Base-by-base conservation (phyloP, 805 yeast genomes). In the Ogataea paraovalis region DNA sequence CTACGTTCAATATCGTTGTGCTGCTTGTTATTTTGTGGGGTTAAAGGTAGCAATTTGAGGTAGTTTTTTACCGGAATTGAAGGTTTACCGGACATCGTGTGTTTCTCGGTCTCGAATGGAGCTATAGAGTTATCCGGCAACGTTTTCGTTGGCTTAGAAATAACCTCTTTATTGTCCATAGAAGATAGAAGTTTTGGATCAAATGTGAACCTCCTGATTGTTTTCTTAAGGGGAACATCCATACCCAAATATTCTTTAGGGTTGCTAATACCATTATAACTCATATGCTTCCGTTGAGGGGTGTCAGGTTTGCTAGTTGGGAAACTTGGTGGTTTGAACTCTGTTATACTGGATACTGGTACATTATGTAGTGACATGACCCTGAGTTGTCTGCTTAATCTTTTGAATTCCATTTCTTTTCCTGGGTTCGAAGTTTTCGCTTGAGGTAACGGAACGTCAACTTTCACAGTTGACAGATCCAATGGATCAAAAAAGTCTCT, bases 401-500 rank as follows among this genome's bases (percentile, higher is more conserved):
- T 9, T 19, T 4, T 32, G 16, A 30, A 30, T 14, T 30, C 18
- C 12, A 9, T 21, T 23, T 22, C 20, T 23, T n/a, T 7, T 5
- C 16, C n/a, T 22, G 30, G 20, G 12, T 3, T 22, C 18, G 39
- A 27, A 7, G 28, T 22, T 18, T 9, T n/a, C 27, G 37, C 4
- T 12, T 36, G n/a, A 21, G 47, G 47, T 7, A 39, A 9, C 13
- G 58, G 58, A 4, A 46, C 40, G 6, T 22, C 47, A 1, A 50
- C 49, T 8, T 41, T 33, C 6, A 53, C 16, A n/a, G 33, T 16
- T 13, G 42, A 22, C 2, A 53, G 23, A 14, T 48, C 45, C 32
- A 44, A 32, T 10, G 53, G 60, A 33, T 42, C 53, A 33, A 39
- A 40, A 39, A 59, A 62, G 45, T 64, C 69, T n/a, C 44, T 48